Evolutionary conservation across 2,329 filamentous ascomycete species (phyloP).

Genomic region (Alternaria atra): DNA sequence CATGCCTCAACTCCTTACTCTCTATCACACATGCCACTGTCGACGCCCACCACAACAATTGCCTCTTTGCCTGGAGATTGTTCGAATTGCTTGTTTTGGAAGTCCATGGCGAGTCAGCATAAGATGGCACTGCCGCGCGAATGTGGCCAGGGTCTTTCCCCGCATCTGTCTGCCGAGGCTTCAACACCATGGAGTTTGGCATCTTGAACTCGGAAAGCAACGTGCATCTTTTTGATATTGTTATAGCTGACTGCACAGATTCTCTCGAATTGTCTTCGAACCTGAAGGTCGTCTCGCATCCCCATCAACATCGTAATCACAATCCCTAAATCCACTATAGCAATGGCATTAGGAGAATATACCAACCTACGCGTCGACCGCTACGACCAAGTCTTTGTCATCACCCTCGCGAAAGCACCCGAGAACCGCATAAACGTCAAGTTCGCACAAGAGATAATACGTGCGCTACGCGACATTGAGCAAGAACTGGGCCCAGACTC

Average conservation of each 20-base stretch:
- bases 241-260: background rate
- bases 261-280: background rate
- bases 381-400: slow-evolving; percentile 60
- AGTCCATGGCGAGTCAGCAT: background rate
- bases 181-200: background rate
- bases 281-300: background rate
- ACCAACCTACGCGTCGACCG: slow-evolving; percentile 58
- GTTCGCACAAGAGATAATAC: slow-evolving; percentile 64
- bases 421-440: slow-evolving; percentile 63
- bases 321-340: background rate
- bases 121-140: background rate
- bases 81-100: background rate
- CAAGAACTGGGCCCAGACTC: slow-evolving; percentile 57
- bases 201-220: background rate
- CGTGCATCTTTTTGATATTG: background rate
- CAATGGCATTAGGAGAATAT: slow-evolving; percentile 44
- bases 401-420: slow-evolving; percentile 64
- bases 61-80: background rate
- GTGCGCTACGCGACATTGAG: slow-evolving; percentile 60
- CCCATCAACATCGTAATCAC: background rate
- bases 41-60: background rate
- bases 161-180: slow-evolving; percentile 34
- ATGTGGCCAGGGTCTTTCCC: slow-evolving; percentile 14
- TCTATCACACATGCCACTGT: background rate
- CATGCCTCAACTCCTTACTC: background rate